Conservation (phyloP, 2,329 filamentous ascomycete genomes). For the Fonsecaea pedrosoi region DNA sequence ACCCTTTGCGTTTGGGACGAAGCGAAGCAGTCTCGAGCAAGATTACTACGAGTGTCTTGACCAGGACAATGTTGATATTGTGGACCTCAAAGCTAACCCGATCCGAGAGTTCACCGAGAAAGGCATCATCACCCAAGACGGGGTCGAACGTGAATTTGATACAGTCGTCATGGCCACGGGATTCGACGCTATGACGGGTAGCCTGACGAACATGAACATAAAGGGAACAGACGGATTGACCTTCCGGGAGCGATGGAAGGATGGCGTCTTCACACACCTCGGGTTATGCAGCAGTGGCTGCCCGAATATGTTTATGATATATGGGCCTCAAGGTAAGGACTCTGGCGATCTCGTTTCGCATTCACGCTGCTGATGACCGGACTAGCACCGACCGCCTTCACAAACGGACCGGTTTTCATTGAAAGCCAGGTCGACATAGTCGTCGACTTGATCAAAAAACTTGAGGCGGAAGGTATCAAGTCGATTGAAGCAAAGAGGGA, state of each 20-base stretch:
- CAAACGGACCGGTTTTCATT: conserved; percentile 57
- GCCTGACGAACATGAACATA: conserved; percentile 50
- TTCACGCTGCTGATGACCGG: neutral
- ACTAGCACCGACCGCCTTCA: conserved; percentile 54
- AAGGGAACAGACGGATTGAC: conserved; percentile 42
- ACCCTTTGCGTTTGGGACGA: conserved; percentile 62
- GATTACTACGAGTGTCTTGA: conserved; percentile 60
- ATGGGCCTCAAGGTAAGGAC: conserved; percentile 57
- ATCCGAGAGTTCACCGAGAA: conserved; percentile 25
- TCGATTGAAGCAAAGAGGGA: conserved; percentile 4
- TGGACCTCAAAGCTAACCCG: conserved; percentile 51
- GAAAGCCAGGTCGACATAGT: conserved; percentile 63
- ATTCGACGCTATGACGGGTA: conserved; percentile 51
- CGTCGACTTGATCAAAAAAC: conserved; percentile 15
- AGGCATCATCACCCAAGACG: conserved; percentile 25
- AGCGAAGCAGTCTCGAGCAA: conserved; percentile 57
- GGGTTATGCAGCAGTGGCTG: conserved; percentile 52
- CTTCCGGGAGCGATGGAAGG: conserved; percentile 47
- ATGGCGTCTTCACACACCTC: conserved; percentile 50
- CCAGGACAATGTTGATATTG: conserved; percentile 54
- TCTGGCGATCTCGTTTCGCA: neutral
- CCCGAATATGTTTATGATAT: conserved; percentile 60
- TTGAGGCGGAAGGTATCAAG: neutral
- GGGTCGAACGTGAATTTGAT: conserved; percentile 45
- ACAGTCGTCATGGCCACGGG: conserved; percentile 52